A percentile compares a stretch with the other conserved stretches of the same genome.
Evolutionary conservation across 2,329 filamentous ascomycete species (phyloP).

Genomic region (Nemania bipapillata): DNA sequence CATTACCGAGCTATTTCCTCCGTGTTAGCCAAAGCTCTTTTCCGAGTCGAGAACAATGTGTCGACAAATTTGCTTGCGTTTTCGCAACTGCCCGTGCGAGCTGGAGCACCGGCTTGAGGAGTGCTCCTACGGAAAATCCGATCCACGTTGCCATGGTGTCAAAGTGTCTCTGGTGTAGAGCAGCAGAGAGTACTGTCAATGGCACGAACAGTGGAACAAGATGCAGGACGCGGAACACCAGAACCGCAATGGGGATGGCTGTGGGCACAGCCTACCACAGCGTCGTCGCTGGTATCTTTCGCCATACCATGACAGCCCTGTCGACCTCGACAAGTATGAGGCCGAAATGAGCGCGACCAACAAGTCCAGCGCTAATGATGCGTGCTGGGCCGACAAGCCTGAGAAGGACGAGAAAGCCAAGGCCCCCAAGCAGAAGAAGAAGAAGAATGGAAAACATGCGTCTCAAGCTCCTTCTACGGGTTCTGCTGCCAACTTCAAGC

Average conservation of each 20-base stretch:
- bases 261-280: background rate
- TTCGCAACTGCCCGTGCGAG: constrained; percentile 43
- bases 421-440: background rate
- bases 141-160: constrained; percentile 39
- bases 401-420: no score
- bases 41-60: constrained; percentile 38
- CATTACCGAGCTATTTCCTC: background rate
- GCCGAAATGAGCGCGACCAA: constrained; percentile 1
- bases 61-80: constrained; percentile 40
- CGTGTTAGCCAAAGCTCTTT: background rate
- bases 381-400: background rate
- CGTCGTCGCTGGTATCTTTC: background rate
- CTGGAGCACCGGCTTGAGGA: constrained; percentile 40
- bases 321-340: constrained; percentile 35
- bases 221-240: background rate
- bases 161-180: constrained; percentile 36
- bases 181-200: constrained; percentile 41
- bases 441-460: background rate
- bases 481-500: constrained; percentile 34
- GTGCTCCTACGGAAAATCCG: constrained; percentile 37
- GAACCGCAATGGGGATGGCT: background rate
- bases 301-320: constrained; percentile 32
- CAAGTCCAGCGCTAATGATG: background rate
- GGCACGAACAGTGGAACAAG: constrained; percentile 29
- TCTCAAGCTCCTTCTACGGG: constrained; percentile 23